Evolutionary conservation across 2,329 filamentous ascomycete genomes (phyloP), one percentile per base, ranked within the genome.

Genomic region (Trichophyton benhamiae): DNA sequence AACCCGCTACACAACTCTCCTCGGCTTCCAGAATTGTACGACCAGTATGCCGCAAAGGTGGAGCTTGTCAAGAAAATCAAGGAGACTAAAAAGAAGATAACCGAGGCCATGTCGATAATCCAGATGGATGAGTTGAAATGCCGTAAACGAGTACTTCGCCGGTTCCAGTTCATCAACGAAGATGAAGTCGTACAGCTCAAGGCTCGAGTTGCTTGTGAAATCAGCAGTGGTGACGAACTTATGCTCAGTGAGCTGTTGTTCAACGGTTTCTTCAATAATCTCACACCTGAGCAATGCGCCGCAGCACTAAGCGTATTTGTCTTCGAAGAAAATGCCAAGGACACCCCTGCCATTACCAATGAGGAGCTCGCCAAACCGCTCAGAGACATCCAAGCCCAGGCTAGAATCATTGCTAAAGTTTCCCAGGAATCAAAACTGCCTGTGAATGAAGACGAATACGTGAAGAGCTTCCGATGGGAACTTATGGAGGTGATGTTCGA

Each of bases 111-210:
- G 72, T 91, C 88, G 63, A 88, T 97, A 62, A 87, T 94, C 62
- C 92, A 99, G 74, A 82, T 97, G 65, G 94, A 99, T 68, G 94
- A 99, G 75, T 82, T 99, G 64, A 97, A 97, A 78, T 91, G 89
- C 65, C 87, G 94, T 64, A 99, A 96, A 79, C 87, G 94, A 67
- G 94, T 99, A 3, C 82, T 99, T 33, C 89, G 95, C 55, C 89
- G 94, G 60, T 83, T 99, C 9, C 90, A 89, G 3, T 99, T 99
- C 76, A 95, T 96, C 75, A 95, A 96, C 72, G 94, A 97, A 63
- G 83, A 85, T 59, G 94, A 97, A 72, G 91, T 99, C 0, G 91
- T 99, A 7, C 88, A 97, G 77, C 83, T 97, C 70, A 99, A 99
- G 77, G 94, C 92, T 9, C 89, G 95, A 61, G 95, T 97, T 2